Conservation (phyloP, 2,329 filamentous ascomycete genomes). For the Alternaria gansuensis region DNA sequence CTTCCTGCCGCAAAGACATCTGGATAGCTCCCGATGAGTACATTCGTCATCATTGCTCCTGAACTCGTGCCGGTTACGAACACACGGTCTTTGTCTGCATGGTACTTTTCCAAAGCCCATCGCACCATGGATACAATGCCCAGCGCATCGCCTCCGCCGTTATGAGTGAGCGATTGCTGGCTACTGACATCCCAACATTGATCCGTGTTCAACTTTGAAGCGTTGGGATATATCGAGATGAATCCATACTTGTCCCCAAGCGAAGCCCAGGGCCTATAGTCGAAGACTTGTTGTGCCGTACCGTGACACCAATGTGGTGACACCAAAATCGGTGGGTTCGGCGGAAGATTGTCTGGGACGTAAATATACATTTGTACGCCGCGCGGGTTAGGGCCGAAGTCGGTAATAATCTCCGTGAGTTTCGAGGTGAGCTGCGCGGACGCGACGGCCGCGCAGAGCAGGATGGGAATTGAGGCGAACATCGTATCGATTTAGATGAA, state of each 20-base stretch:
- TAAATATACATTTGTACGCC: constrained; percentile 49
- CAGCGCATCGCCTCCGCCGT: constrained; percentile 47
- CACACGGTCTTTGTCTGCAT: constrained; percentile 41
- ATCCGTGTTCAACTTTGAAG: constrained; percentile 39
- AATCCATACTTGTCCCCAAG: constrained; percentile 47
- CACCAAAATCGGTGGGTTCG: constrained; percentile 45
- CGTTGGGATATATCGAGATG: constrained; percentile 47
- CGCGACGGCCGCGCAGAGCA: constrained; percentile 27
- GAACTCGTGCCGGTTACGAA: constrained; percentile 49
- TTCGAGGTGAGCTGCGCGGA: constrained; percentile 39
- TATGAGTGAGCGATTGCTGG: constrained; percentile 44
- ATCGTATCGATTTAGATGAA: constrained; percentile 12
- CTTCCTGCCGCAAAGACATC: constrained; percentile 49
- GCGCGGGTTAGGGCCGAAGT: constrained; percentile 47
- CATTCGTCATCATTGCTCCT: constrained; percentile 51
- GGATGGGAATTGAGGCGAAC: constrained; percentile 10
- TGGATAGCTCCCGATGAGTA: constrained; percentile 46
- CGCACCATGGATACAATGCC: constrained; percentile 48
- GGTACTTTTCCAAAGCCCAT: constrained; percentile 42
- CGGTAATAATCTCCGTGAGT: constrained; percentile 38
- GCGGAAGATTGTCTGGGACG: constrained; percentile 41
- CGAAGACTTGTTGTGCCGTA: constrained; percentile 32
- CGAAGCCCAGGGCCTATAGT: constrained; percentile 40
- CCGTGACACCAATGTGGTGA: constrained; percentile 49
- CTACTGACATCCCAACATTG: constrained; percentile 51